Evolutionary conservation across 2,329 filamentous ascomycete species (phyloP), one percentile per base, ranked within the genome.

Genomic region (Penicillium palitans): DNA sequence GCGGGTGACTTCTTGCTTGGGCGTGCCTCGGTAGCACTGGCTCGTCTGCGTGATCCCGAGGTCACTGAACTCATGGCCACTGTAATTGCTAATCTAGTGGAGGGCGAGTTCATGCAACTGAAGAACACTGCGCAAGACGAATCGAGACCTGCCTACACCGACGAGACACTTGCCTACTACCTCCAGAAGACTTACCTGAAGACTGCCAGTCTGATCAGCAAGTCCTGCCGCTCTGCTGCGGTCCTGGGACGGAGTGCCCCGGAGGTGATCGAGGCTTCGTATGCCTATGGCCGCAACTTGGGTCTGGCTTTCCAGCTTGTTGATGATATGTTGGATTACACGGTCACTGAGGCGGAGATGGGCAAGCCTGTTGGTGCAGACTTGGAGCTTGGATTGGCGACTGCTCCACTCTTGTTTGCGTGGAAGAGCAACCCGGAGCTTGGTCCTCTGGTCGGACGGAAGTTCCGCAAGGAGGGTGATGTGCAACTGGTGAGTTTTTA

Each of bases 61-160:
- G 95, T 99, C 3, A 91, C 92, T 9, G 95, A 99, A 79, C 84
- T 99, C 8, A 81, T 99, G 31, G 92, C 95, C 4, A 98, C 93
- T 0, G 95, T 98, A 42, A 98, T 99, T 67, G 93, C 95, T 45
- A 99, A 99, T 74, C 81, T 99, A 27, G 93, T 99, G 21, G 95
- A 99, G 79, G 95, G 95, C 71, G 95, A 99, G 77, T 98, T 99
- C 80, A 99, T 99, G 95, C 95, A 99, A 80, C 81, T 99, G 68
- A 96, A 96, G 80, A 99, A 99, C 77, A 98, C 95, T 1, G 90
- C 90, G 46, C 83, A 85, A 64, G 93, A 97, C 73, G 93, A 98
- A 80, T 83, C 84, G 64, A 88, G 90, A 66, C 93, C 93, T 1
- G 80, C 83, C 10, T 98, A 90, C 85, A 95, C 89, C 2, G 91